Conservation (phyloP, 2,329 filamentous ascomycete species). For the Leptographium procerum region DNA sequence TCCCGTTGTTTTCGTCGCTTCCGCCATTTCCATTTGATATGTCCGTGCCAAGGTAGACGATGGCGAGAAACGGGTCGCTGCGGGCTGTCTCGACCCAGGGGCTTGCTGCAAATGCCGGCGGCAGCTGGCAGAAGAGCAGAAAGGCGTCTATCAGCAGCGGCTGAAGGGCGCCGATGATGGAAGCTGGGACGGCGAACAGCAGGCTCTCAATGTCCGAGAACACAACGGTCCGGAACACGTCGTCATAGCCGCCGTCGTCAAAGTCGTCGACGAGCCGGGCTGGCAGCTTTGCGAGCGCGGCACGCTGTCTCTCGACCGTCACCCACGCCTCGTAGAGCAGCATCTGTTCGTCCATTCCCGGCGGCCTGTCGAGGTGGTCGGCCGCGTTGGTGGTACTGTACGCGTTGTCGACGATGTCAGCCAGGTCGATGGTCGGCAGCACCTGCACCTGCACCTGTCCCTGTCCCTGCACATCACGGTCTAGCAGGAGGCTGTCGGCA, state of each 20-base stretch:
- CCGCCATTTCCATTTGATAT: too few species aligned
- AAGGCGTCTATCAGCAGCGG: constrained; percentile 56
- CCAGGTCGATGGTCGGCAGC: constrained; percentile 5
- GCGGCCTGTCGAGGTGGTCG: not conserved
- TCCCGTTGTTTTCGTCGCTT: not conserved
- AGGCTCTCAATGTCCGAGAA: constrained; percentile 62
- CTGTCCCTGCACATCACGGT: not conserved
- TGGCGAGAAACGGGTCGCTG: constrained; percentile 39
- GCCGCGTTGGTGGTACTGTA: constrained; percentile 10
- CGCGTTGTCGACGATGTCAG: constrained; percentile 12
- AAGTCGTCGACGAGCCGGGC: constrained; percentile 65
- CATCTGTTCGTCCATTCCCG: constrained; percentile 7
- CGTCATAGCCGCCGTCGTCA: constrained; percentile 63
- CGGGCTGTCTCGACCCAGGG: constrained; percentile 24
- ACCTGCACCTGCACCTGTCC: not conserved
- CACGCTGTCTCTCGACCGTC: constrained; percentile 39
- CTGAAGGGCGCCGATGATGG: constrained; percentile 22
- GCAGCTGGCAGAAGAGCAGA: constrained; percentile 54
- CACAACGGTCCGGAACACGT: constrained; percentile 73
- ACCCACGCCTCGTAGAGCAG: constrained; percentile 38
- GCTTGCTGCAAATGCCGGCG: constrained; percentile 29
- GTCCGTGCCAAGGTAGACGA: constrained; percentile 18
- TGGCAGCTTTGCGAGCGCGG: constrained; percentile 43
- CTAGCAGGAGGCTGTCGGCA: constrained; percentile 1
- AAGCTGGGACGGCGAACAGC: constrained; percentile 39